Base-by-base conservation (phyloP, 768 basidiomycete species). In the Chlorophyllum brunneum region DNA sequence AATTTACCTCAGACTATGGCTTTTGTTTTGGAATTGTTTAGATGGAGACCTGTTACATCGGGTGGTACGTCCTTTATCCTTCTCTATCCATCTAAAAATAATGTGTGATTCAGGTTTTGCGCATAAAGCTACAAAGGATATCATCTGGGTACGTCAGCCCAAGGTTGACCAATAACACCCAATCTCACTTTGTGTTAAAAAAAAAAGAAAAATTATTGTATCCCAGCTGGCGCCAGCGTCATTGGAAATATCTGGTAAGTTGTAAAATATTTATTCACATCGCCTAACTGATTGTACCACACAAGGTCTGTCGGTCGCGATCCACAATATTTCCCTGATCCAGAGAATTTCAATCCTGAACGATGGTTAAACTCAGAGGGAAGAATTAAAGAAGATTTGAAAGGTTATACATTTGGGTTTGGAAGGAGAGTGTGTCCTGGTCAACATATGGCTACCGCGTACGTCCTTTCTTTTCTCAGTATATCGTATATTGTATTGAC, bases 341-440 rank as follows among this genome's bases (percentile, higher is more conserved):
- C 83, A 6, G 80, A 85, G 47, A 56, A 49, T 23, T 85, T 86
- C 58, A 66, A 80, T 37, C 83, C 83, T 1, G 73, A 78, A 56
- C 68, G 83, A 31, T 86, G 83, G 83, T 48, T 83, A 22, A 68
- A 64, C 8, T 58, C 63, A 13, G 66, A 74, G 6, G 77, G 77
- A 0, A 68, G 62, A 23, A 48, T 84, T 15, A 69, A 73, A n/a
- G 77, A 80, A 9, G 81, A 82, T 50, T 58, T 81, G 34, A 78
- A 73, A 58, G 68, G 72, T 24, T 82, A 74, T 47, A 67, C 75
- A 22, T 85, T 82, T 48, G 82, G 83, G 1, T 83, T 81, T 48
- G 82, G 81, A 11, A 64, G 80, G 56, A 64, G 72, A n/a, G 72
- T 85, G 4, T 88, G 85, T 54, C 84, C 83, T 0, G 85, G 85